Evolutionary conservation across 2,329 filamentous ascomycete genomes (phyloP), one percentile per base, ranked within the genome.

Genomic region (Mycocentrospora acerina): DNA sequence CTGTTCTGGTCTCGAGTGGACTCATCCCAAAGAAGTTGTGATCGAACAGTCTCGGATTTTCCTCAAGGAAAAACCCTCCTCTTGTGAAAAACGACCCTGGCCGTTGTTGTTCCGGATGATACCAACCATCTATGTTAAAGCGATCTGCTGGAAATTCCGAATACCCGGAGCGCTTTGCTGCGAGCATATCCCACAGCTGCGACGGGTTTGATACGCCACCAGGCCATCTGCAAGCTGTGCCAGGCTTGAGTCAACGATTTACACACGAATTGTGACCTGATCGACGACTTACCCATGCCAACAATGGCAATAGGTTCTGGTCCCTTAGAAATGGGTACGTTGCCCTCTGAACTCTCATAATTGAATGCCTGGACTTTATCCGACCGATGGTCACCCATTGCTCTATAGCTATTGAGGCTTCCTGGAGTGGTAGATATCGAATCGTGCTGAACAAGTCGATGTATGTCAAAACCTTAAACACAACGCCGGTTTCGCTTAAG

Each of bases 11-110:
- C 27, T 65, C 59, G 9, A 29, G n/a, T 0, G 22, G 17, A 3
- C 40, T 53, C 8, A 67, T 54, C 1, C 40, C 37, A 27, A 67
- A 67, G 42, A 67, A 59, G 17, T 26, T 16, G 16, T 63, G 60
- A 33, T 73, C 68, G 27, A 73, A 68, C 2, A 57, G 51, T 2
- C 40, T 30, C 0, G 54, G 55, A 29, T 73, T 64, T 5, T 65
- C 48, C 5, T 67, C 51, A 1, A 66, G 51, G 3, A 74, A 42
- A 26, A 41, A 47, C 3, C 36, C 54, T 8, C 48, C 50, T 14
- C 34, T 29, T 8, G 38, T 37, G 24, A 35, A 12, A 1, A 42
- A 17, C 10, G 34, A 58, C 64, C 67, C 67, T 2, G 68, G 46
- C 3, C 35, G 34, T 2, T 38, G 14, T 4, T 26, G 26, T 3